These are phyloP conservation scores for Apiospora marii DNA, from an alignment of 2,329 filamentous ascomycete genomes.

Conservation along the genomic window DNA sequence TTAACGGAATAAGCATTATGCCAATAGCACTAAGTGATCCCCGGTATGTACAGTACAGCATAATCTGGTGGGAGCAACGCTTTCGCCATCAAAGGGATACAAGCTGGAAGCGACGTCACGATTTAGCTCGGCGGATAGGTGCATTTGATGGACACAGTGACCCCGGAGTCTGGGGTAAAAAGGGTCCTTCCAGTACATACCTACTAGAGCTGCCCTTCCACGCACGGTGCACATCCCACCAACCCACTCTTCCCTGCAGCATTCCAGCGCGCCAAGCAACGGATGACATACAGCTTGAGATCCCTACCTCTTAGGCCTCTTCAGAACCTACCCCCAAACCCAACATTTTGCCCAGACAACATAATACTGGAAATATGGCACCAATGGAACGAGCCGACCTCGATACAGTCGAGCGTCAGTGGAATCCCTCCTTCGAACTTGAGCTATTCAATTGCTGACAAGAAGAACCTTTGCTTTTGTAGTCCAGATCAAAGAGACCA, in stretches of 20 bases:
- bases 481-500: constrained; percentile 45
- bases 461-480: not conserved
- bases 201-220: not conserved
- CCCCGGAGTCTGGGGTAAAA: constrained; percentile 10
- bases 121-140: constrained; percentile 8
- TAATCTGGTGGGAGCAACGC: too few species aligned
- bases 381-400: constrained; percentile 44
- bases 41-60: too few species aligned
- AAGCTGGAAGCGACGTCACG: not conserved
- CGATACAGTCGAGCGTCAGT: constrained; percentile 46
- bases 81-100: not conserved
- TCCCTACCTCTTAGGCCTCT: not conserved
- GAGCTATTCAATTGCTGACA: not conserved
- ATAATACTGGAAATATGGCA: constrained; percentile 40
- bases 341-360: not conserved
- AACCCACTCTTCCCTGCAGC: constrained; percentile 14
- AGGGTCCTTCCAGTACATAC: not conserved
- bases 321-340: constrained; percentile 7
- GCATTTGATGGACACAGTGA: not conserved
- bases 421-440: not conserved
- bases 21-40: too few species aligned
- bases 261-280: constrained; percentile 8
- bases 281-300: not conserved
- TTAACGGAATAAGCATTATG: too few species aligned
- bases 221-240: constrained; percentile 6